A percentile compares a stretch with the other conserved stretches of the same genome.
Evolutionary conservation across 1,284 basidiomycete genomes (phyloP).

Genomic region (Trametes versicolor): DNA sequence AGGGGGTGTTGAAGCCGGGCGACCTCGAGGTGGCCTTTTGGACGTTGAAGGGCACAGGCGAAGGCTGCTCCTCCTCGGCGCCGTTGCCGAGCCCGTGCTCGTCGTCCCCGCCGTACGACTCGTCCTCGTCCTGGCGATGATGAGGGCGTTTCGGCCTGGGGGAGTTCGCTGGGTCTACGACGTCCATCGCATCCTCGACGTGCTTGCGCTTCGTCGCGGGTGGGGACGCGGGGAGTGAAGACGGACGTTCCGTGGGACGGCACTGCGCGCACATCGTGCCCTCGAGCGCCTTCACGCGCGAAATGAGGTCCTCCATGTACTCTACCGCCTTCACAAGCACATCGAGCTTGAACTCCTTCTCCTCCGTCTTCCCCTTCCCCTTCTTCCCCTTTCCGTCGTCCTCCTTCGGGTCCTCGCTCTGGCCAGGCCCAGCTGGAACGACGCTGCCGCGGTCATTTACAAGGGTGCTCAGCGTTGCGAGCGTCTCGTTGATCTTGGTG

Average conservation of each 20-base stretch:
- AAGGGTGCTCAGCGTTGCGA: slow-evolving; percentile 70
- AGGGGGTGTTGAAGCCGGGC: slow-evolving; percentile 29
- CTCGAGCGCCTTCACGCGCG: slow-evolving; percentile 56
- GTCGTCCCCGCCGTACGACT: slow-evolving; percentile 39
- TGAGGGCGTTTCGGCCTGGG: slow-evolving; percentile 12
- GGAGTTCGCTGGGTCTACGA: neutral
- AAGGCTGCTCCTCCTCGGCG: slow-evolving; percentile 32
- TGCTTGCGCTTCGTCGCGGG: slow-evolving; percentile 25
- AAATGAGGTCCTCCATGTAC: slow-evolving; percentile 72
- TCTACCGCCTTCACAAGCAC: slow-evolving; percentile 78
- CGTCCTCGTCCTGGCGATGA: slow-evolving; percentile 29
- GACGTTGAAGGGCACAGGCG: slow-evolving; percentile 28
- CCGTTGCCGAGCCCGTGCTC: slow-evolving; percentile 34
- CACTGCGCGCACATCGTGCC: slow-evolving; percentile 50
- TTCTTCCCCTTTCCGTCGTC: slow-evolving; percentile 55
- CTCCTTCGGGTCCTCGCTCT: slow-evolving; percentile 39
- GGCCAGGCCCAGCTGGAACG: slow-evolving; percentile 44
- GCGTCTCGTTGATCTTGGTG: slow-evolving; percentile 86
- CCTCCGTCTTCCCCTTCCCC: slow-evolving; percentile 57
- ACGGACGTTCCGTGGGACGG: slow-evolving; percentile 27
- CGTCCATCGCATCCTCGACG: slow-evolving; percentile 18
- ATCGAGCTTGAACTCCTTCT: slow-evolving; percentile 85
- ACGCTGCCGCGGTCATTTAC: slow-evolving; percentile 54
- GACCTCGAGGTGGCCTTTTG: slow-evolving; percentile 15
- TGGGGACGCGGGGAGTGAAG: slow-evolving; percentile 12